Evolutionary conservation across 306 rosid species (phyloP).

Genomic region (Citrullus colocynthis): DNA sequence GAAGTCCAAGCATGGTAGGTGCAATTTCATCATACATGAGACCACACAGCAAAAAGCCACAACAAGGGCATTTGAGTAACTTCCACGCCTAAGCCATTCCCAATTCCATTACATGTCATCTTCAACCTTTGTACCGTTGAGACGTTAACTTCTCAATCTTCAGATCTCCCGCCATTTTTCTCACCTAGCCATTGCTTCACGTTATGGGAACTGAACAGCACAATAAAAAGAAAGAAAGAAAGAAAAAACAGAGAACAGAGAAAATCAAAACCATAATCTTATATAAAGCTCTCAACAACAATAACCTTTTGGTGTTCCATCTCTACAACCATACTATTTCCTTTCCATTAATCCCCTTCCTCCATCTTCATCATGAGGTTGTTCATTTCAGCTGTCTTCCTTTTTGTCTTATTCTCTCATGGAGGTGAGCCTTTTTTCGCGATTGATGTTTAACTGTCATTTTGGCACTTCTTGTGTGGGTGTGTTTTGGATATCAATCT

Average conservation of each 20-base stretch:
- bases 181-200: slow-evolving; percentile 51
- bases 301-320: slow-evolving; percentile 42
- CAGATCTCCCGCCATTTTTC: slow-evolving; percentile 21
- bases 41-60: background rate
- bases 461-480: background rate
- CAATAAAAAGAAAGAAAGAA: slow-evolving; percentile 6
- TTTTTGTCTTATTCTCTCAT: slow-evolving; percentile 32
- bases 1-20: background rate
- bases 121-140: slow-evolving; percentile 33
- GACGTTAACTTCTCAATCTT: slow-evolving; percentile 29
- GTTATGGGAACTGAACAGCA: slow-evolving; percentile 43
- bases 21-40: background rate
- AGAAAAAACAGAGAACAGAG: no score
- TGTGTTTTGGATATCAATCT: background rate
- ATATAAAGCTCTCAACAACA: slow-evolving; percentile 21
- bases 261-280: background rate
- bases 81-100: slow-evolving; percentile 11
- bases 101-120: slow-evolving; percentile 19
- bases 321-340: background rate
- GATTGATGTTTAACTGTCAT: background rate
- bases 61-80: slow-evolving; percentile 10
- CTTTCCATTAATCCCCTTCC: slow-evolving; percentile 7
- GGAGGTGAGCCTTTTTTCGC: slow-evolving; percentile 31
- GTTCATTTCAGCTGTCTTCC: slow-evolving; percentile 27
- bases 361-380: slow-evolving; percentile 31